These are phyloP conservation scores for Xylariaceae sp. DNA, from an alignment of 2,329 filamentous ascomycete species.

Conservation along the genomic window DNA sequence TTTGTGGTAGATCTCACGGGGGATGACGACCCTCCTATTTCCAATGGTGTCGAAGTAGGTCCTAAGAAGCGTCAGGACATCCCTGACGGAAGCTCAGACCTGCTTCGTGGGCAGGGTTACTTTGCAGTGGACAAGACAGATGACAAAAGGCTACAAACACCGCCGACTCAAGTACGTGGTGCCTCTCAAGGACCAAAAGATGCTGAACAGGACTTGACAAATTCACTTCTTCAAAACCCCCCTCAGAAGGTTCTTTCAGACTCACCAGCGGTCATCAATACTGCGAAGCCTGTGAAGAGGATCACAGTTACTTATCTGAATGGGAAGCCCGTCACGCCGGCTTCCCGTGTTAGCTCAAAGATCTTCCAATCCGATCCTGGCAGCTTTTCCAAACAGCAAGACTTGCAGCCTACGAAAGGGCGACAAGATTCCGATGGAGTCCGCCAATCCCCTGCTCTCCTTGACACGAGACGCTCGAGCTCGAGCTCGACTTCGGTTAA, in stretches of 20 bases:
- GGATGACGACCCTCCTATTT: slow-evolving; percentile 16
- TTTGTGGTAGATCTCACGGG: slow-evolving; percentile 24
- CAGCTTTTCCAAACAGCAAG: not conserved
- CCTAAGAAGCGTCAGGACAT: slow-evolving; percentile 2
- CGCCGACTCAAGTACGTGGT: not conserved
- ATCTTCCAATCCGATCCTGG: not conserved
- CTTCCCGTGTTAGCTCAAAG: not conserved
- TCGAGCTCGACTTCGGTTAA: not conserved
- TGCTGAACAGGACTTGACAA: slow-evolving; percentile 1
- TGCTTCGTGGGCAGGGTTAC: not conserved
- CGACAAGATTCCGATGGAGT: slow-evolving; percentile 2
- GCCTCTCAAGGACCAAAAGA: not conserved
- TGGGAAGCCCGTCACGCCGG: not conserved
- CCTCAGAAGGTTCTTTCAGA: not conserved
- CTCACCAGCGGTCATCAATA: not conserved
- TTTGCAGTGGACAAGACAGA: not conserved
- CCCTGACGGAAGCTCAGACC: not conserved
- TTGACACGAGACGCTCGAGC: slow-evolving; percentile 1
- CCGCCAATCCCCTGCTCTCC: not conserved
- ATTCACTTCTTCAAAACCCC: not conserved
- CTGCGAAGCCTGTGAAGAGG: slow-evolving; percentile 2
- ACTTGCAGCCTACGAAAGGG: not conserved
- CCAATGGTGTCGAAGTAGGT: slow-evolving; percentile 4
- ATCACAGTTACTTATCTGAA: not conserved
- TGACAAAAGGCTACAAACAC: not conserved